Conservation (phyloP, 805 yeast species). For the Lachancea fermentati region DNA sequence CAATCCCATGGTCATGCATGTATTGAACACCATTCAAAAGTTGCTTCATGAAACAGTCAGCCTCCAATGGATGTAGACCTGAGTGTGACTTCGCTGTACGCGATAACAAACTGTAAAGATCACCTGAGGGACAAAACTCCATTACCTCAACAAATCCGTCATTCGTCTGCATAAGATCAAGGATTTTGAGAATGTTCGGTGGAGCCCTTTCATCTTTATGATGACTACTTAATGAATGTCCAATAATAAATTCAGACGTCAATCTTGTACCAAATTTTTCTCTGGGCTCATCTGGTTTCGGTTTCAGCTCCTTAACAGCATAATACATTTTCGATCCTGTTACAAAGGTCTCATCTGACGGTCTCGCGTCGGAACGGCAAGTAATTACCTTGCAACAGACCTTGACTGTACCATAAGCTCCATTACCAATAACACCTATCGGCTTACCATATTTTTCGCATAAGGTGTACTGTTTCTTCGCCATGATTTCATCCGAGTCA, state of each 20-base stretch:
- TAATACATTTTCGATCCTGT: slow-evolving; percentile 64
- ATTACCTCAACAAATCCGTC: slow-evolving; percentile 80
- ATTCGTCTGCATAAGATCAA: slow-evolving; percentile 70
- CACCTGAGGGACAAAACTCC: slow-evolving; percentile 91
- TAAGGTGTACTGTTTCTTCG: slow-evolving; percentile 32
- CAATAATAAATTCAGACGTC: slow-evolving; percentile 82
- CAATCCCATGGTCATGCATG: slow-evolving; percentile 88
- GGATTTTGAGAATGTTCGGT: slow-evolving; percentile 68
- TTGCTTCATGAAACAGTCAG: slow-evolving; percentile 89
- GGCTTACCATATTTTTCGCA: slow-evolving; percentile 46
- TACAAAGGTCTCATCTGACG: slow-evolving; percentile 51
- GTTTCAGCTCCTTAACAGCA: slow-evolving; percentile 85
- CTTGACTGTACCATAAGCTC: slow-evolving; percentile 93
- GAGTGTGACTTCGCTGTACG: slow-evolving; percentile 42
- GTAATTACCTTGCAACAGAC: slow-evolving; percentile 52
- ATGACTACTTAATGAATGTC: slow-evolving; percentile 58
- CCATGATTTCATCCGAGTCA: slow-evolving; percentile 3
- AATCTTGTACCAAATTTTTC: slow-evolving; percentile 86
- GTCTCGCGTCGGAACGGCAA: slow-evolving; percentile 10
- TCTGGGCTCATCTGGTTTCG: slow-evolving; percentile 77
- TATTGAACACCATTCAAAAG: slow-evolving; percentile 73
- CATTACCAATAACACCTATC: slow-evolving; percentile 69
- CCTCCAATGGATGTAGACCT: slow-evolving; percentile 56
- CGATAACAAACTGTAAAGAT: slow-evolving; percentile 52
- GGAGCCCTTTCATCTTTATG: slow-evolving; percentile 33